Evolutionary conservation across 176 grass and related monocot genomes (phyloP), one percentile per base, ranked within the genome.

Genomic region (Pontederia paniculata): DNA sequence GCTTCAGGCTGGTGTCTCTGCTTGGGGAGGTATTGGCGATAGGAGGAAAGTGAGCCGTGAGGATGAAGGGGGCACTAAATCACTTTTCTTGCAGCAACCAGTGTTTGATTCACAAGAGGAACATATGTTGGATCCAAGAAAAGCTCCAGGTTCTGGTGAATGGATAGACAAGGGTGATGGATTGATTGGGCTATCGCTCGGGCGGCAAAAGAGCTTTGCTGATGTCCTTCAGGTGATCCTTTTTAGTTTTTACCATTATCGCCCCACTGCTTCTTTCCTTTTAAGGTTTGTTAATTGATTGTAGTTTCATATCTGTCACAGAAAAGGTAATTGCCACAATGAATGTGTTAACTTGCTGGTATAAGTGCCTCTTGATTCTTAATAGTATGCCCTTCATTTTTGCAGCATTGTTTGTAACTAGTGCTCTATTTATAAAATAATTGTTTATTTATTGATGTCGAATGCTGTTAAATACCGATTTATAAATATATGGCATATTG

Each of bases 211-310:
- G 59, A 95, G 85, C 78, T 86, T 95, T 28, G 81, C 81, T 20
- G 78, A 95, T 75, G 73, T 85, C 17, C 63, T 95, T 80, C 85
- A 95, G 89, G 89, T 89, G 74, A 72, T n/a, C n/a, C n/a, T n/a
- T 62, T 60, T 80, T 60, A 44, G 9, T n/a, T 46, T 12, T 64
- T 54, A 62, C 56, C 57, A 53, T 16, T 19, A 10, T 60, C 71
- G 23, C 14, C 60, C 43, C 15, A 1, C 8, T 17, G 60, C 43
- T 68, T 58, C 15, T 65, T 14, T 68, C 68, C 12, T 2, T 70
- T 22, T 57, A 68, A 50, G 12, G 45, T 14, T 63, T 69, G 9
- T 65, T 28, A 5, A 43, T 73, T 48, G 68, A 31, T 37, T 56
- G 59, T 43, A 51, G n/a, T 15, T 12, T 19, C 15, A 17, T 19